Evolutionary conservation across 1,284 basidiomycete species (phyloP).

Genomic region (Cutaneotrichosporon spelunceum): DNA sequence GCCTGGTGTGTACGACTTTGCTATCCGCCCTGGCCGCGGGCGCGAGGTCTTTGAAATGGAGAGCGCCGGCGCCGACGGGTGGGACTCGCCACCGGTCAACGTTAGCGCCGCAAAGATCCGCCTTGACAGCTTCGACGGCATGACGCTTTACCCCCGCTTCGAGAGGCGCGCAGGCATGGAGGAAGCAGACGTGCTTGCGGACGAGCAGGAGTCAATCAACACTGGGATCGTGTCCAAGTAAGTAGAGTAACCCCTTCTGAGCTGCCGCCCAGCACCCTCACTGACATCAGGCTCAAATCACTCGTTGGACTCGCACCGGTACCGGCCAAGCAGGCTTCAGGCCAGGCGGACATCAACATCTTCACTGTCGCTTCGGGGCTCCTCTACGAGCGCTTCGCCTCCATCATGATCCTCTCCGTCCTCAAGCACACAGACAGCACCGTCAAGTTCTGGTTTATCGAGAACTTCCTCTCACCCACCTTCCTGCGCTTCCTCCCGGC

Average conservation of each 20-base stretch:
- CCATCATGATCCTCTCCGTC: conserved; percentile 97
- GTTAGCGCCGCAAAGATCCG: conserved; percentile 66
- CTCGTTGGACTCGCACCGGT: conserved; percentile 38
- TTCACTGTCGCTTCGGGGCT: conserved; percentile 97
- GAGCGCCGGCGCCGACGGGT: conserved; percentile 77
- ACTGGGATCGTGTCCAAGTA: conserved; percentile 34
- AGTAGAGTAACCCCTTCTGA: conserved; percentile 12
- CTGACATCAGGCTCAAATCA: conserved; percentile 34
- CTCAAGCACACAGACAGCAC: conserved; percentile 85
- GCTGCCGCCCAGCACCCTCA: no score
- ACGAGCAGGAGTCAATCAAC: conserved; percentile 8
- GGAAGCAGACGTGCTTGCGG: conserved; percentile 66
- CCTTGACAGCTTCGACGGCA: conserved; percentile 79
- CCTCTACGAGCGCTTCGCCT: conserved; percentile 95
- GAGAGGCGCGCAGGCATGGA: conserved; percentile 72
- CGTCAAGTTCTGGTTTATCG: conserved; percentile 99
- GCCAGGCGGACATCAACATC: conserved; percentile 86
- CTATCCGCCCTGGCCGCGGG: conserved; percentile 77
- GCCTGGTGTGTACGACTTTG: conserved; percentile 79
- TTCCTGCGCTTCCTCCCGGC: conserved; percentile 96
- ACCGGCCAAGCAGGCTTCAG: conserved; percentile 36
- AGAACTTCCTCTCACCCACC: conserved; percentile 96
- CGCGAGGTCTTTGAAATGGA: conserved; percentile 75
- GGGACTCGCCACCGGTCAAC: conserved; percentile 68
- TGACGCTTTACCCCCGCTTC: conserved; percentile 82